Evolutionary conservation across 495 filamentous ascomycete species (phyloP).

Genomic region (Penicillium cosmopolitanum): DNA sequence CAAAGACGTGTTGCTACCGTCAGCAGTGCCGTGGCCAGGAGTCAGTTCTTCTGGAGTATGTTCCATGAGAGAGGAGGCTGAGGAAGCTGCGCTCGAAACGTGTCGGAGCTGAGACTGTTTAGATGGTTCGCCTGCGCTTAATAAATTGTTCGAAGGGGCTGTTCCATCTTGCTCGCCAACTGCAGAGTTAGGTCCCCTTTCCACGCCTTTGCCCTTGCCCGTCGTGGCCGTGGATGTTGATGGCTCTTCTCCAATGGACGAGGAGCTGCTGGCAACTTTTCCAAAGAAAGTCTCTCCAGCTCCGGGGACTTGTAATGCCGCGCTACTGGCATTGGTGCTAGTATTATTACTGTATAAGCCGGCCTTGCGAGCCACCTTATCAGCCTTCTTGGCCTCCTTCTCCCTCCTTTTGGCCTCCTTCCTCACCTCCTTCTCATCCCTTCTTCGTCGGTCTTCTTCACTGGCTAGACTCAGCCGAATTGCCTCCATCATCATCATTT

Average conservation of each 20-base stretch:
- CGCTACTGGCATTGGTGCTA: constrained; percentile 47
- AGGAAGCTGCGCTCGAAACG: constrained; percentile 81
- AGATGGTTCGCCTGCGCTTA: constrained; percentile 39
- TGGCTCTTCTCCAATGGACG: constrained; percentile 42
- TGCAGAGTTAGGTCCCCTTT: constrained; percentile 49
- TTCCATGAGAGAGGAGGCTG: constrained; percentile 73
- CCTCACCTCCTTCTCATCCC: constrained; percentile 75
- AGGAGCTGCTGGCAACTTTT: constrained; percentile 43
- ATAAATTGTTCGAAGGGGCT: constrained; percentile 23
- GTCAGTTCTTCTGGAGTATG: constrained; percentile 57
- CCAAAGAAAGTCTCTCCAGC: constrained; percentile 23
- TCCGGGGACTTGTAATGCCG: constrained; percentile 37
- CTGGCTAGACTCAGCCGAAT: constrained; percentile 85
- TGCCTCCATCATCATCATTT: constrained; percentile 98
- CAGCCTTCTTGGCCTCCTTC: constrained; percentile 79
- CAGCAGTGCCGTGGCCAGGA: constrained; percentile 37
- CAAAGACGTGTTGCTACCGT: constrained; percentile 56
- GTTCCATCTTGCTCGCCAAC: constrained; percentile 9
- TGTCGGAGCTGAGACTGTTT: constrained; percentile 73
- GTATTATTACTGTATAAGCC: constrained; percentile 51
- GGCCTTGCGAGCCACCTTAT: constrained; percentile 65
- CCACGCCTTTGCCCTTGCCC: constrained; percentile 83
- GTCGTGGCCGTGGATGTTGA: constrained; percentile 21
- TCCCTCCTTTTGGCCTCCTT: constrained; percentile 84
- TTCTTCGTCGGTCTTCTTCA: constrained; percentile 84